Base-by-base conservation (phyloP, 2,329 filamentous ascomycete genomes). In the Colletotrichum sp. region DNA sequence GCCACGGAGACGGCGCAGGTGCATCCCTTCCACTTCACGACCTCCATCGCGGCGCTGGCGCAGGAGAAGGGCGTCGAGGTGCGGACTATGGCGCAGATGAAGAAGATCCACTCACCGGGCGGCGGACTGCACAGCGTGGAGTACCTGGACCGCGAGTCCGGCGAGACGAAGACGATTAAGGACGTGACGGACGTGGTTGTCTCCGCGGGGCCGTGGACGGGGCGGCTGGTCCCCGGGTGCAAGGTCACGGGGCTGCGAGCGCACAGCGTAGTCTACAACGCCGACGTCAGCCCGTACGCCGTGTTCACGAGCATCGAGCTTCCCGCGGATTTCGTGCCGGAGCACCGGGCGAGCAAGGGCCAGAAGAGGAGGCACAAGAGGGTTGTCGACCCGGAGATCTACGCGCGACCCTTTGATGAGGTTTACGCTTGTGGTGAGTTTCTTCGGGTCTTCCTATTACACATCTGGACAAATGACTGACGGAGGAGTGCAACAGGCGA, bases 21-120 rank as follows among this genome's bases (percentile, higher is more conserved):
- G 4, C 96, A 99, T 81, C 97, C 97, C 0, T 94, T 93, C 76
- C 92, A 95, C 59, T 98, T 99, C 82, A 98, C 97, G 1, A 96
- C 92, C 0, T 89, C 92, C 18, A 97, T 98, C 84, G 95, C 94
- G 6, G 87, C 91, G 56, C 88, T 98, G 14, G 96, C 96, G 0
- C 86, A 90, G 71, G 91, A 94, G 67, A 90, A 89, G 30, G 94
- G 94, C 4, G 92, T 90, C 78, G 90, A 93, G 26, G 89, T 98
- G 69, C 87, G 91, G 34, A 88, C 93, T 58, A 92, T 93, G 12
- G 90, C 91, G 3, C 86, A 87, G 74, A 96, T 96, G 4, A 95
- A 91, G 4, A 86, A 86, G 18, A 94, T 98, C 76, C 89, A 90
- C 65, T 89, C 38, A 0, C 2, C 90, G 7, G 82, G 87, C 34